Percentiles rank a stretch among this genome's conserved stretches.
These are phyloP conservation scores for Aegilops speltoides DNA, from an alignment of 176 grass and related monocot species.

Conservation along the genomic window DNA sequence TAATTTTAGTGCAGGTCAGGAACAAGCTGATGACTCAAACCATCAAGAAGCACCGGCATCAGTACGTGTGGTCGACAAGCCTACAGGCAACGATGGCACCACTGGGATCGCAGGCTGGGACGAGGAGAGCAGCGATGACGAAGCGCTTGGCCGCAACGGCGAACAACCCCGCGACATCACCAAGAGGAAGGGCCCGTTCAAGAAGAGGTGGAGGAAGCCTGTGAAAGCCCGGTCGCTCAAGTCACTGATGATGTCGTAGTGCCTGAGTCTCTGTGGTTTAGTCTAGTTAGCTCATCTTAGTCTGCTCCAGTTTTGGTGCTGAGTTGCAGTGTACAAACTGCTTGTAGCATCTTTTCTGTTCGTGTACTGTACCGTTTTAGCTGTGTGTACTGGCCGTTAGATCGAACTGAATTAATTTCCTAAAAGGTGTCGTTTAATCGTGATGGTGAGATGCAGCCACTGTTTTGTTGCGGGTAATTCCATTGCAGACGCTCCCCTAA, in stretches of 20 bases:
- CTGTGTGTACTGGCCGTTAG: not conserved
- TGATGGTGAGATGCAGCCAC: too few species aligned
- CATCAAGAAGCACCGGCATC: not conserved
- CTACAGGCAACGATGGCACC: not conserved
- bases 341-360: not conserved
- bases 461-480: too few species aligned
- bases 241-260: constrained; percentile 39
- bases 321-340: not conserved
- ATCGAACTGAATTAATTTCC: too few species aligned
- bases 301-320: not conserved
- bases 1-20: not conserved
- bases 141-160: not conserved
- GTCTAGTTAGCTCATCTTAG: not conserved
- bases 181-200: constrained; percentile 1
- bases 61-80: too few species aligned
- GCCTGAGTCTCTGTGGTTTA: not conserved
- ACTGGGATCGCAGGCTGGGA: constrained; percentile 7
- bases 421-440: too few species aligned
- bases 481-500: too few species aligned
- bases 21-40: not conserved
- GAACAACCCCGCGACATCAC: not conserved
- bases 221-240: constrained; percentile 57
- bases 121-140: constrained; percentile 5
- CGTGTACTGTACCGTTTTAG: not conserved
- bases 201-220: constrained; percentile 51